Evolutionary conservation across 805 yeast species (phyloP), one percentile per base, ranked within the genome.

Genomic region (Clavispora fructus): DNA sequence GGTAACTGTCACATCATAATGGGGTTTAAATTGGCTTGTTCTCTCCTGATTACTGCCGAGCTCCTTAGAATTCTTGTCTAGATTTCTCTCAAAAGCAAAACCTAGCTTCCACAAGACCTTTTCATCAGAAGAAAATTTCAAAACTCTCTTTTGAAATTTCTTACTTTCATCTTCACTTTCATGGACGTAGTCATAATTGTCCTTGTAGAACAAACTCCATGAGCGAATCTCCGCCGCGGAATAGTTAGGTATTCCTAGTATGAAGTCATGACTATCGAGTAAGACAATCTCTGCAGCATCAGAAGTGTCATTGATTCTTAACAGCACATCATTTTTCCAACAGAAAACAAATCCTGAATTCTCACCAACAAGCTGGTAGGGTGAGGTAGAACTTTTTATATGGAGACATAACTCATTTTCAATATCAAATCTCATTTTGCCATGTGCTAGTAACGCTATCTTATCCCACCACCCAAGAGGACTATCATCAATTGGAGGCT

Each of bases 51-150:
- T 44, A 39, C 63, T 68, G 1, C 74, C 69, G 7, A 41, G 74
- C 65, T 25, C 69, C 58, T 40, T 46, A 1, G 53, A 49, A 1
- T 60, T 41, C 13, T 57, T 56, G 27, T 65, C 62, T 27, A 61
- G 61, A 44, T 85, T 84, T 48, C 85, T 67, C 60, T 89, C 96
- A 65, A 88, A 87, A 17, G 77, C 52, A 54, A 87, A 66, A 0
- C 96, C 96, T 41, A 84, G 65, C 31, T 74, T 78, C 97, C 96
- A 90, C n/a, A 68, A 61, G 7, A 90, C 94, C 35, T 71, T 68
- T 27, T 90, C 90, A 10, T 74, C 65, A 0, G 74, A 69, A 1
- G 73, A 68, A 27, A 90, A 69, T 52, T 78, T 80, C 77, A 87
- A 75, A 0, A 73, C 69, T 9, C 60, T 57, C 54, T 76, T 77